Evolutionary conservation across 345 rosid genomes (phyloP), one percentile per base, ranked within the genome.

Genomic region (Acer yangbiense): DNA sequence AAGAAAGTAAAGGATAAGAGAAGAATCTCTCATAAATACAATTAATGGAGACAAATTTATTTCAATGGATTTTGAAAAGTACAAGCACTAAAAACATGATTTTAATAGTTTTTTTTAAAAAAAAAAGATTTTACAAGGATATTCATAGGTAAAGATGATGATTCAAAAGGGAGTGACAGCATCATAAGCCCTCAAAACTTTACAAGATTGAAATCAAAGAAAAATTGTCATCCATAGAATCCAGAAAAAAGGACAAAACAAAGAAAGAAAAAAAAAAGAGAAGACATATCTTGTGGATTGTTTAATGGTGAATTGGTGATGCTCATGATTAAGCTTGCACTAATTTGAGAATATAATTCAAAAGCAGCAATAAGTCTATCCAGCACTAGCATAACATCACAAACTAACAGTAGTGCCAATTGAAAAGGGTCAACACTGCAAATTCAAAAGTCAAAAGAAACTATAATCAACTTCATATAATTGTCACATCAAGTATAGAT

Each of bases 291-390:
- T 71, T 54, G n/a, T 14, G 50, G 78, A 35, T 71, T 80, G 25
- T 65, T 71, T 76, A 76, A 80, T 80, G 27, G 65, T 27, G 73
- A 21, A 76, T 76, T 80, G 27, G 65, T 27, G 73, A 21, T 66
- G 44, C 39, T 78, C 73, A 81, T 84, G 74, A 84, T 81, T 76
- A 76, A 69, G 18, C 68, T 71, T 64, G 82, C 84, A 78, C 78
- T 77, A 74, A 77, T 21, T 58, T 71, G 44, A 63, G 54, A 54
- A 62, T 8, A 80, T 65, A 50, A 61, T 72, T 62, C 76, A 60
- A 77, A 60, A 72, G 76, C 62, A 72, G 63, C 76, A 69, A 44
- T 29, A 52, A 71, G 69, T 68, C 65, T 20, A 25, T 9, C 2
- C 73, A 39, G 48, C 73, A 63, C 83, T 48, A 75, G 32, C 46